phyloP scores from a whole-genome alignment of 768 basidiomycete genomes.

The Naganishia randhawae region DNA sequence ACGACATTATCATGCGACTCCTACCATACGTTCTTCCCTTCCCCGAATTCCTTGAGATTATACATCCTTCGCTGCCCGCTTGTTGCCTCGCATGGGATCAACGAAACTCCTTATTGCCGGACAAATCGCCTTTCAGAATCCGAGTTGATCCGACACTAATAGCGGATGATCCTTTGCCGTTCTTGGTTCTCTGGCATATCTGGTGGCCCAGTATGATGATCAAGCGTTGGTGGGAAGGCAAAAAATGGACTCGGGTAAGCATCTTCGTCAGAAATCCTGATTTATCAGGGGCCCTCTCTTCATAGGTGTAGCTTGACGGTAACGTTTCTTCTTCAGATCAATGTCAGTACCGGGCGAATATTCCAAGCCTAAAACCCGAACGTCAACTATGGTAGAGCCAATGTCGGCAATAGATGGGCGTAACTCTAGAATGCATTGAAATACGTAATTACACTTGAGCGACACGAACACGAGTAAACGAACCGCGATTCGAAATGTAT shows the following conservation, averaged over 20 bases:
- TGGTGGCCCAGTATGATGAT: constrained; percentile 42
- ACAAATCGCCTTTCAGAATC: constrained; percentile 31
- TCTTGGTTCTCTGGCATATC: constrained; percentile 46
- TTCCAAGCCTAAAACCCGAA: constrained; percentile 9
- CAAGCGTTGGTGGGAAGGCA: constrained; percentile 41
- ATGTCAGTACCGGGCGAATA: constrained; percentile 26
- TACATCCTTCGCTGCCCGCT: constrained; percentile 43
- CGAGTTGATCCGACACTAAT: constrained; percentile 47
- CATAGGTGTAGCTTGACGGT: not conserved
- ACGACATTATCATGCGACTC: constrained; percentile 44
- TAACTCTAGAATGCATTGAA: not conserved
- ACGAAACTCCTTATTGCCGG: constrained; percentile 26
- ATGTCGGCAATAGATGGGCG: not conserved
- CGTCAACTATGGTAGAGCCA: not conserved
- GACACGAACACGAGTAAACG: not conserved
- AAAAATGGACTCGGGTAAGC: constrained; percentile 47
- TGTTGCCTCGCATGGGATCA: constrained; percentile 28
- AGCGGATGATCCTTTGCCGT: constrained; percentile 48
- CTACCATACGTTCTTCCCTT: constrained; percentile 37
- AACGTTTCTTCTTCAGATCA: constrained; percentile 11
- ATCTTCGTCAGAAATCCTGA: not conserved
- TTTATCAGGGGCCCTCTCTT: not conserved
- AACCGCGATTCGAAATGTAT: not conserved
- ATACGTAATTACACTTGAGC: not conserved
- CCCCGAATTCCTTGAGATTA: constrained; percentile 23